Base-by-base conservation (phyloP, 768 basidiomycete genomes). In the Pleurotus salmoneostramineus region DNA sequence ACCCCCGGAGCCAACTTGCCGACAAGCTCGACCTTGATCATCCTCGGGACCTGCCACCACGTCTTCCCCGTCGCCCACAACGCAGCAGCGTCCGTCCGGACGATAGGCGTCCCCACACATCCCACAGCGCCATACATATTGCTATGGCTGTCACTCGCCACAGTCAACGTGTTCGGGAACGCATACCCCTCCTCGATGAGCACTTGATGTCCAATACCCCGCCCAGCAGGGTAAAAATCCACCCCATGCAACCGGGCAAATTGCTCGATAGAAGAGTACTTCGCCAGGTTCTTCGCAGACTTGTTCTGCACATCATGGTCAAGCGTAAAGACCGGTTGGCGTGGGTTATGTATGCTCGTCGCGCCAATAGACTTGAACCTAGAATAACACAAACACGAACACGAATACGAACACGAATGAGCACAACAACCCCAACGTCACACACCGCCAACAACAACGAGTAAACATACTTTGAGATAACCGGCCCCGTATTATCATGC, bases 91-190 rank as follows among this genome's bases (percentile, higher is more conserved):
- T 96, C 94, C 10, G 93, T 98, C 50, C 97, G 85, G 5, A 98
- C 97, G 61, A 98, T 97, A 0, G 97, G 94, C 0, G 97, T 99
- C 2, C 97, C 97, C 3, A 99, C 85, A 66, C 95, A 96, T 1
- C 94, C 96, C 3, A 99, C 92, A 35, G 95, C 97, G 14, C 97
- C 97, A 66, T 99, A 99, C 91, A 98, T 98, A 70, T 99, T 99
- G 67, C 91, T 93, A 72, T 97, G 95, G 69, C 92, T 95, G 73
- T 96, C 95, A 65, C 89, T 93, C 5, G 95, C 95, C 32, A 99
- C 97, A 2, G 96, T 97, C 66, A 99, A 83, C 14, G 93, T 93
- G 58, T 95, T 78, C 0, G 97, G 97, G 71, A 97, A 98, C 0
- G 97, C 96, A 68, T 98, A 99, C 1, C 97, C 97, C 69, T 99